A percentile compares a stretch with the other conserved stretches of the same genome.
phyloP scores from a whole-genome alignment of 1,284 basidiomycete genomes.

The Fomes fomentarius region DNA sequence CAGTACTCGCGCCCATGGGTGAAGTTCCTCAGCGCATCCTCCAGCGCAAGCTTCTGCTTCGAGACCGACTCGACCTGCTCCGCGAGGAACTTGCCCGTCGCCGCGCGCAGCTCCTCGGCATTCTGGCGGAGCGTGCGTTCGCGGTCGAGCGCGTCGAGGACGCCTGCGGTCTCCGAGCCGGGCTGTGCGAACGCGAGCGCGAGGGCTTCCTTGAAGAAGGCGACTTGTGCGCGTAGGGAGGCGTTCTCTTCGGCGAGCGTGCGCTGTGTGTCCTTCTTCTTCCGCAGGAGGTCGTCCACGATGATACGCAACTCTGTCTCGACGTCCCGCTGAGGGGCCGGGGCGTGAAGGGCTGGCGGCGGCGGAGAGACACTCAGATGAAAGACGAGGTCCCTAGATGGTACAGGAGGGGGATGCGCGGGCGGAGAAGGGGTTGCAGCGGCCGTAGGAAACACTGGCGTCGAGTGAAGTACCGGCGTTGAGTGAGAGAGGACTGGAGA shows the following conservation, averaged over 20 bases:
- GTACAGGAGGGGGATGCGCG: not conserved
- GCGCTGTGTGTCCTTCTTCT: slow-evolving; percentile 15
- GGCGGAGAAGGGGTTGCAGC: not conserved
- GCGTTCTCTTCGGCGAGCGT: slow-evolving; percentile 17
- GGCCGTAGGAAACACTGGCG: too few species aligned
- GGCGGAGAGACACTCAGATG: not conserved
- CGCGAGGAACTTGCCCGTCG: slow-evolving; percentile 19
- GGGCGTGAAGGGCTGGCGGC: not conserved
- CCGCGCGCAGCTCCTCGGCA: slow-evolving; percentile 12
- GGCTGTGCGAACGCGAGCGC: slow-evolving; percentile 5
- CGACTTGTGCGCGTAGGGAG: slow-evolving; percentile 13
- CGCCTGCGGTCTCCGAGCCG: not conserved
- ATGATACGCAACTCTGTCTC: slow-evolving; percentile 18
- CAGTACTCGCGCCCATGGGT: slow-evolving; percentile 14
- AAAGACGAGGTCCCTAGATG: not conserved
- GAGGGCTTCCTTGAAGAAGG: slow-evolving; percentile 18
- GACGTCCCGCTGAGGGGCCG: not conserved
- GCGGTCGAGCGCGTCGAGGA: slow-evolving; percentile 15
- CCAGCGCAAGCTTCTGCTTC: slow-evolving; percentile 3
- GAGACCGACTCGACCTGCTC: slow-evolving; percentile 17
- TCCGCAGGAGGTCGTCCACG: slow-evolving; percentile 15
- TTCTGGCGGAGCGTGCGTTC: slow-evolving; percentile 17
- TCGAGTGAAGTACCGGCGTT: not conserved
- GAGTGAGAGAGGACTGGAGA: not conserved
- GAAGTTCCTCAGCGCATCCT: slow-evolving; percentile 11